Conservation (phyloP, 257 asterid genomes). For the Lantana camara region DNA sequence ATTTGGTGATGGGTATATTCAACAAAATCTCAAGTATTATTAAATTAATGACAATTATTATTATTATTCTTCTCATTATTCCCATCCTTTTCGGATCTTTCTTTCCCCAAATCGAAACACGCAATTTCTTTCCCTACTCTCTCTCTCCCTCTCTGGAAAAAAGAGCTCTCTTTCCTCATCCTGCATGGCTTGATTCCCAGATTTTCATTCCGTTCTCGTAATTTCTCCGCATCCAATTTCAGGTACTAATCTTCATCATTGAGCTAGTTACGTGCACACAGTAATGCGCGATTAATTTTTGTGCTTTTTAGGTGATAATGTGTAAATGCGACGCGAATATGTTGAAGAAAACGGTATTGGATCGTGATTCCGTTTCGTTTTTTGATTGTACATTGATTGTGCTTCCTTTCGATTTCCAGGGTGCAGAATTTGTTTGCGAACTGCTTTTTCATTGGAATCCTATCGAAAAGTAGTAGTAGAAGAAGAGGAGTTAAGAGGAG, state of each 20-base stretch:
- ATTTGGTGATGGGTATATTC: too few species aligned
- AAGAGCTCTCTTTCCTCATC: not conserved
- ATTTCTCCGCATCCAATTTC: conserved; percentile 20
- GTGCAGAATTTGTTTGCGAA: conserved; percentile 13
- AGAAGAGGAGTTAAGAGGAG: not conserved
- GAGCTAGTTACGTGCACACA: conserved; percentile 3
- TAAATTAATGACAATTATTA: conserved; percentile 3
- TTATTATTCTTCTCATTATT: conserved; percentile 1
- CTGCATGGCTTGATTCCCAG: conserved; percentile 30
- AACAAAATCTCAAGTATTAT: not conserved
- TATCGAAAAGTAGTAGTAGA: conserved; percentile 12
- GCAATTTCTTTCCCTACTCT: conserved; percentile 29
- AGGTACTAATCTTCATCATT: conserved; percentile 30
- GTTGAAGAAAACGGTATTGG: not conserved
- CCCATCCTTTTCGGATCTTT: conserved; percentile 55
- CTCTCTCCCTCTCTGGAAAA: conserved; percentile 21
- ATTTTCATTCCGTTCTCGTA: conserved; percentile 5
- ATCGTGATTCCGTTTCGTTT: conserved; percentile 4
- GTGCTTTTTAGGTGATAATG: not conserved
- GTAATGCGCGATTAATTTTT: not conserved
- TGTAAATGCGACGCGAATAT: conserved; percentile 10
- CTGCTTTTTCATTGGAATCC: conserved; percentile 28
- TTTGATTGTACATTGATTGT: conserved; percentile 8
- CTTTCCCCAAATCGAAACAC: conserved; percentile 51
- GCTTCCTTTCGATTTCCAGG: conserved; percentile 30